These are phyloP conservation scores for Secale cereale DNA, from an alignment of 176 grass and related monocot genomes.

Conservation along the genomic window DNA sequence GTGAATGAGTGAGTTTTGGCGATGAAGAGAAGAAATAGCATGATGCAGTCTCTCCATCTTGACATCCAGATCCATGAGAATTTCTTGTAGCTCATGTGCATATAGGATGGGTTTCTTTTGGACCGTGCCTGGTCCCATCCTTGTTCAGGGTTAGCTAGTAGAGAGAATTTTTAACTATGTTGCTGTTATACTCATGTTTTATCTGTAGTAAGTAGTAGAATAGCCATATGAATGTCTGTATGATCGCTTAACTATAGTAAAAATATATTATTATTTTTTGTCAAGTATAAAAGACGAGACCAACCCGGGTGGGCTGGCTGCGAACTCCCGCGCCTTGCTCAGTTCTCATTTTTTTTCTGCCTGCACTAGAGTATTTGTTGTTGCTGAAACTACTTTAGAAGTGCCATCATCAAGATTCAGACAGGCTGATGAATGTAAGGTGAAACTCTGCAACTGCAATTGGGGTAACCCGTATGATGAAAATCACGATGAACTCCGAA, in stretches of 20 bases:
- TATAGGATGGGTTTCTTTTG: slow-evolving; percentile 9
- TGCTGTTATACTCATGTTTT: neutral
- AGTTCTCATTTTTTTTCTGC: too few species aligned
- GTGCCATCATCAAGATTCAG: neutral
- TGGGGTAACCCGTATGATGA: neutral
- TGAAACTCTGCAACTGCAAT: too few species aligned
- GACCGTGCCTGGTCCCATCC: neutral
- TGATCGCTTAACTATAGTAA: slow-evolving; percentile 14
- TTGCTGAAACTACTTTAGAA: neutral
- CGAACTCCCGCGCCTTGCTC: too few species aligned
- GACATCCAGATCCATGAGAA: neutral
- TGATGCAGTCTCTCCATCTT: slow-evolving; percentile 5
- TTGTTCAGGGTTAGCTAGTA: slow-evolving; percentile 10
- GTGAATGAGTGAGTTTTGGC: slow-evolving; percentile 3
- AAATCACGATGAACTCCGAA: neutral
- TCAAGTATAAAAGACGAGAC: too few species aligned
- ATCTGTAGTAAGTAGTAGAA: neutral
- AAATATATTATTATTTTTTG: neutral
- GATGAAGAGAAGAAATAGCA: neutral
- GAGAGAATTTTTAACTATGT: neutral
- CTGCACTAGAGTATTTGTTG: neutral
- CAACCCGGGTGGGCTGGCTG: too few species aligned
- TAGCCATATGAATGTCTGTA: slow-evolving; percentile 16
- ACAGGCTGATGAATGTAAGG: neutral
- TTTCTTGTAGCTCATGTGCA: slow-evolving; percentile 41